These are phyloP conservation scores for Penicillium aurantiogriseum DNA, from an alignment of 2,329 filamentous ascomycete species.

Conservation along the genomic window DNA sequence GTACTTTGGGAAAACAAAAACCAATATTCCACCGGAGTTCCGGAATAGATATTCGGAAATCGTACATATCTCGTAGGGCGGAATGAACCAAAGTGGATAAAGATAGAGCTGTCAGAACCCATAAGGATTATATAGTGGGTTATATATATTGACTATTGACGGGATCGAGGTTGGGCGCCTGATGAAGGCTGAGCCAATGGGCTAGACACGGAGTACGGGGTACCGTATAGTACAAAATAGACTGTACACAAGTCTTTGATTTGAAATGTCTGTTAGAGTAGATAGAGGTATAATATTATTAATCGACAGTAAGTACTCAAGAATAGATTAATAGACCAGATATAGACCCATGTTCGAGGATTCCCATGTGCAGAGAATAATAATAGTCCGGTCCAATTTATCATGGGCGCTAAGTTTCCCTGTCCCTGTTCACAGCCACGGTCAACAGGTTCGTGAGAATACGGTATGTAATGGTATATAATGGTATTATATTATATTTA, in stretches of 20 bases:
- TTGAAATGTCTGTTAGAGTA: background rate
- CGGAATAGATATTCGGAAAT: background rate
- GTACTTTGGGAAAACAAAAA: background rate
- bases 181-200: slow-evolving; percentile 2
- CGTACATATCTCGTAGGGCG: background rate
- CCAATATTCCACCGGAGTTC: background rate
- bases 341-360: background rate
- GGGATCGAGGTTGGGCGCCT: slow-evolving; percentile 1
- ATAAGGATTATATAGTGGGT: background rate
- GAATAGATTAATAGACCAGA: background rate
- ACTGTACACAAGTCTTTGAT: background rate
- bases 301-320: background rate
- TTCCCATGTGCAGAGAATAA: background rate
- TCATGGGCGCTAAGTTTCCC: slow-evolving; percentile 13
- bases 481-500: background rate
- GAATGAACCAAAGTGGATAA: background rate
- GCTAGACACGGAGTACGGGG: background rate
- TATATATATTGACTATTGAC: slow-evolving; percentile 1
- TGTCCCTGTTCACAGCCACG: slow-evolving; percentile 14
- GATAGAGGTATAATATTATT: background rate
- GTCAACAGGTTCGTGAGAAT: slow-evolving; percentile 6
- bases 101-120: slow-evolving; percentile 6
- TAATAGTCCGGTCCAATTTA: slow-evolving; percentile 3
- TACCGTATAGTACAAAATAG: background rate
- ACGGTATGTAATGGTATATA: slow-evolving; percentile 9